Percentiles rank a stretch among this genome's conserved stretches.
These are phyloP conservation scores for Cinnamomum chago DNA, from an alignment of 164 flowering plant genomes.

Conservation along the genomic window DNA sequence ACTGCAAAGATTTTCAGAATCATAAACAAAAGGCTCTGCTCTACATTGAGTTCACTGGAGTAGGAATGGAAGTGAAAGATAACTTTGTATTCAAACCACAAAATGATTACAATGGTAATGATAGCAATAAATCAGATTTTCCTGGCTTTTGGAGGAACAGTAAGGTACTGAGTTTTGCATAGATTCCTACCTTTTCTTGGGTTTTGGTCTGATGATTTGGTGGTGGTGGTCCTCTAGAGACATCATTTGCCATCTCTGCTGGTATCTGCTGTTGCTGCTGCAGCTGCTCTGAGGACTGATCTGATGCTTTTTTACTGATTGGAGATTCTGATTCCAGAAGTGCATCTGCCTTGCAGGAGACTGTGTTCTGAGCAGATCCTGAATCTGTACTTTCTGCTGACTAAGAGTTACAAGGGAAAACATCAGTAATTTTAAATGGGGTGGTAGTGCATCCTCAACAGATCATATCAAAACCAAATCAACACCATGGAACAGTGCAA, in stretches of 20 bases:
- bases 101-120: neutral
- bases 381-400: slow-evolving; percentile 75
- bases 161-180: neutral
- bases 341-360: slow-evolving; percentile 44
- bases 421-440: neutral
- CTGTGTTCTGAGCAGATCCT: slow-evolving; percentile 58
- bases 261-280: slow-evolving; percentile 23
- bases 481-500: neutral
- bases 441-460: neutral
- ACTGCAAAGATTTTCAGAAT: neutral
- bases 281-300: slow-evolving; percentile 15
- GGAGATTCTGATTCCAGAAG: slow-evolving; percentile 54
- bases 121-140: neutral
- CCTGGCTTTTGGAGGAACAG: neutral
- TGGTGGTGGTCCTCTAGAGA: slow-evolving; percentile 34
- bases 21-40: neutral
- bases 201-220: slow-evolving; percentile 41
- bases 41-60: neutral
- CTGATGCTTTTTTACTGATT: slow-evolving; percentile 37
- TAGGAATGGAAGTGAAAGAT: neutral
- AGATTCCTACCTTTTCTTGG: slow-evolving; percentile 54
- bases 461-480: neutral
- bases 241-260: slow-evolving; percentile 47
- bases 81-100: too few relatives aligned
- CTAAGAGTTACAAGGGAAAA: slow-evolving; percentile 40